A percentile compares a stretch with the other conserved stretches of the same genome.
phyloP scores from a whole-genome alignment of 805 yeast genomes.

The Candida incommunis region DNA sequence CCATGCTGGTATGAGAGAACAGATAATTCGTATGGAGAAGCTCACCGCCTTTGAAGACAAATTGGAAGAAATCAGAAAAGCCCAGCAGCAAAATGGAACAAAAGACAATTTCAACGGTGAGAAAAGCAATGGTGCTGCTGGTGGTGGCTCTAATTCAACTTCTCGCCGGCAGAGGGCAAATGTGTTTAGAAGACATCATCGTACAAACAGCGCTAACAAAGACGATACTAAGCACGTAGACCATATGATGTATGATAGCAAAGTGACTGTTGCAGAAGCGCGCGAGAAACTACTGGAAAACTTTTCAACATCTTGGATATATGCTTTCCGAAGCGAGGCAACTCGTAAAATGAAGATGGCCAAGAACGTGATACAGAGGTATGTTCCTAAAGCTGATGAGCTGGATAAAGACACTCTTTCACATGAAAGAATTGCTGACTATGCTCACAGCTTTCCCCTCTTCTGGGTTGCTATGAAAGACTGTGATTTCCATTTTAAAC shows the following conservation, averaged over 20 bases:
- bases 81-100: not conserved
- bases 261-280: constrained; percentile 20
- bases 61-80: constrained; percentile 10
- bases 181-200: not conserved
- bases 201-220: not conserved
- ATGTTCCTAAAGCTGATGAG: constrained; percentile 15
- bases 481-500: not conserved
- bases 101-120: not conserved
- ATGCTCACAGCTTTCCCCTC: constrained; percentile 36
- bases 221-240: constrained; percentile 1
- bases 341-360: constrained; percentile 15
- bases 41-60: constrained; percentile 26
- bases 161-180: not conserved
- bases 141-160: not conserved
- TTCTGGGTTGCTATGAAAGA: constrained; percentile 14
- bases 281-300: constrained; percentile 28
- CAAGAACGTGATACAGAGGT: constrained; percentile 26
- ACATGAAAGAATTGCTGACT: constrained; percentile 33
- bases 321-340: constrained; percentile 33
- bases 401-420: constrained; percentile 24
- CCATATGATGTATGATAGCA: not conserved
- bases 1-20: constrained; percentile 44
- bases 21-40: constrained; percentile 43
- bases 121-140: constrained; percentile 1
- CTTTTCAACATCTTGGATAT: constrained; percentile 58